Percentiles rank a stretch among this genome's conserved stretches.
These are phyloP conservation scores for Sclerotinia trifoliorum DNA, from an alignment of 2,329 filamentous ascomycete species.

Conservation along the genomic window DNA sequence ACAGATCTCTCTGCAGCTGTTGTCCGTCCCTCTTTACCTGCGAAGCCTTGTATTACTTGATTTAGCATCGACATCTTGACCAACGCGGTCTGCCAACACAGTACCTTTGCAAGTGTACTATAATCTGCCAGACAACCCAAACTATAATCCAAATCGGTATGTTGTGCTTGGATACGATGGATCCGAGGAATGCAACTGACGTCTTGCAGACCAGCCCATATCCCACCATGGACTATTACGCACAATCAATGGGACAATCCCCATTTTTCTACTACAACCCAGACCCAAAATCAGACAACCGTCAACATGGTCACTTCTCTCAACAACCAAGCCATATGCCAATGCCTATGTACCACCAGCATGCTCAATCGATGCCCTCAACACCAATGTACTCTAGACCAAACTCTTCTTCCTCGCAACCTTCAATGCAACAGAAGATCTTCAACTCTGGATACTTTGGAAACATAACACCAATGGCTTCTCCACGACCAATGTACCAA, in stretches of 20 bases:
- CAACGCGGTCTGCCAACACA: constrained; percentile 21
- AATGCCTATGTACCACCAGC: constrained; percentile 50
- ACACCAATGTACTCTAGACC: constrained; percentile 65
- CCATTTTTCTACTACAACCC: constrained; percentile 87
- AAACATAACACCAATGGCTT: constrained; percentile 70
- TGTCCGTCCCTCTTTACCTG: constrained; percentile 42
- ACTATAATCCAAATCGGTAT: constrained; percentile 28
- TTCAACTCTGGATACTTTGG: constrained; percentile 38
- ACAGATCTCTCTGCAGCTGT: constrained; percentile 39
- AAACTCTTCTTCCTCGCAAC: constrained; percentile 64
- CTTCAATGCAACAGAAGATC: constrained; percentile 41
- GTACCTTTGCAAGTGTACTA: constrained; percentile 29
- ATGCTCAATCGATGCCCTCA: constrained; percentile 58
- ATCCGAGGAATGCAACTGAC: constrained; percentile 33
- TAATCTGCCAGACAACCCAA: constrained; percentile 27
- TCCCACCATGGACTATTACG: constrained; percentile 39
- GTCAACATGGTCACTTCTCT: constrained; percentile 75
- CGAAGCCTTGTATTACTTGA: constrained; percentile 27
- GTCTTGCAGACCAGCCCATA: constrained; percentile 27
- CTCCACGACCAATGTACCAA: constrained; percentile 68
- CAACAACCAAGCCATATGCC: constrained; percentile 52
- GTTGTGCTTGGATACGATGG: constrained; percentile 21
- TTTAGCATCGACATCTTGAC: constrained; percentile 25
- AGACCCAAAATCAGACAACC: constrained; percentile 68
- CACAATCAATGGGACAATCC: constrained; percentile 65